Percentiles rank a stretch among this genome's conserved stretches.
Conservation (phyloP, 2,329 filamentous ascomycete genomes). For the Aspergillus sp. region DNA sequence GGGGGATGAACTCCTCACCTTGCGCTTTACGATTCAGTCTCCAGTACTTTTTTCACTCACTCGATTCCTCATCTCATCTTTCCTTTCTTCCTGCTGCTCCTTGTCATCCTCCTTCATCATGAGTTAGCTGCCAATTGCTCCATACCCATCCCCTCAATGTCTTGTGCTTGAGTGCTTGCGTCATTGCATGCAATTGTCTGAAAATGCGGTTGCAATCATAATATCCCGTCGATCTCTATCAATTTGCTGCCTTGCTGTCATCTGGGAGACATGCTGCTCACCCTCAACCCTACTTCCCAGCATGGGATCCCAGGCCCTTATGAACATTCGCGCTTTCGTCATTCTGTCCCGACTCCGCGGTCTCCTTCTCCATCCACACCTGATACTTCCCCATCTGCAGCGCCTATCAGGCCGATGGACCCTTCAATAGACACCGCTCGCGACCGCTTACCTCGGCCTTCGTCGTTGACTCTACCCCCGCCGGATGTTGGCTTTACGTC, state of each 20-base stretch:
- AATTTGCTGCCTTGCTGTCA: constrained; percentile 4
- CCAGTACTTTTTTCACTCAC: constrained; percentile 13
- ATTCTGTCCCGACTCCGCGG: constrained; percentile 45
- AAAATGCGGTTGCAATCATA: constrained; percentile 18
- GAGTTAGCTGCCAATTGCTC: background rate
- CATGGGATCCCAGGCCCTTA: constrained; percentile 53
- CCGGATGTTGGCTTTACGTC: constrained; percentile 32
- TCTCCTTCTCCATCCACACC: constrained; percentile 40
- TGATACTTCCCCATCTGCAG: constrained; percentile 35
- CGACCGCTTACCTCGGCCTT: constrained; percentile 70
- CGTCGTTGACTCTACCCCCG: constrained; percentile 65
- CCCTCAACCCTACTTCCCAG: constrained; percentile 54
- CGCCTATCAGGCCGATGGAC: constrained; percentile 45
- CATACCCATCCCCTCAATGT: background rate
- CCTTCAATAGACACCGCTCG: constrained; percentile 70
- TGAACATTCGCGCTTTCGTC: constrained; percentile 53
- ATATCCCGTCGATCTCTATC: constrained; percentile 13
- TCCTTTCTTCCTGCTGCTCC: constrained; percentile 5
- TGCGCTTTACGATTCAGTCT: constrained; percentile 12
- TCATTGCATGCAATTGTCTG: constrained; percentile 3
- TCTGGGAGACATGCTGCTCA: constrained; percentile 53
- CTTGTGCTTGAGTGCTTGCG: constrained; percentile 12
- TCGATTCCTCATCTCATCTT: background rate
- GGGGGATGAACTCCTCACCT: constrained; percentile 17
- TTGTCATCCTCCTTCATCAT: background rate